A percentile compares a stretch with the other conserved stretches of the same genome.
Evolutionary conservation across 441 rosid genomes (phyloP).

Genomic region (Geranium incanum): DNA sequence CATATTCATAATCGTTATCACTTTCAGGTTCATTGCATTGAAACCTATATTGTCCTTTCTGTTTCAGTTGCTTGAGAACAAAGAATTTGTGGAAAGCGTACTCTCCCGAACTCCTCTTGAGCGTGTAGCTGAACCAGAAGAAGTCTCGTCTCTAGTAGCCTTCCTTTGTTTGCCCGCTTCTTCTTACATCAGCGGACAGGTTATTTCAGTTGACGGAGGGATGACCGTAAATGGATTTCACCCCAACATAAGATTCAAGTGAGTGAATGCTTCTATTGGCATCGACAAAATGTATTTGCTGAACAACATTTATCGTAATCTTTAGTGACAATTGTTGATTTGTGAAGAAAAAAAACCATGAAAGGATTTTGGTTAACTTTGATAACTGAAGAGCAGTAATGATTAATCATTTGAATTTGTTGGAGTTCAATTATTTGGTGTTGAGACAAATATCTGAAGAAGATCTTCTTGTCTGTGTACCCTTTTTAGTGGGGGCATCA

Average conservation of each 20-base stretch:
- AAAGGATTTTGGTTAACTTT: no score
- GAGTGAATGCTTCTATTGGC: no score
- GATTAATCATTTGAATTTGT: no score
- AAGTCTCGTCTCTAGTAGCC: slow-evolving; percentile 67
- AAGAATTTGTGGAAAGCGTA: slow-evolving; percentile 38
- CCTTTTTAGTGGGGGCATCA: no score
- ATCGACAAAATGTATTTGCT: no score
- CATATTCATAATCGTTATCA: not conserved
- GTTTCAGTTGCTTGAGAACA: slow-evolving; percentile 50
- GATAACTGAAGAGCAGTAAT: no score
- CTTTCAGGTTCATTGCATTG: not conserved
- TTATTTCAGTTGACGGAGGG: slow-evolving; percentile 78
- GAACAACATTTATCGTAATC: no score
- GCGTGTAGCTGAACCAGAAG: slow-evolving; percentile 66
- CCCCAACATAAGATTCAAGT: slow-evolving; percentile 22
- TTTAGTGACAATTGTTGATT: no score
- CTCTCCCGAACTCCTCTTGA: slow-evolving; percentile 60
- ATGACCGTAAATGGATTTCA: slow-evolving; percentile 49
- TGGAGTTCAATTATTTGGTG: no score
- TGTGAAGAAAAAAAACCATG: no score
- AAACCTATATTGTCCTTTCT: not conserved
- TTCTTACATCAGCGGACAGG: slow-evolving; percentile 75
- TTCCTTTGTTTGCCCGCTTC: slow-evolving; percentile 78
- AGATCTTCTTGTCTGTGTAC: no score
- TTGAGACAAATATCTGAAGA: no score